Base-by-base conservation (phyloP, 129 eudicot genomes). In the Glebionis coronaria region DNA sequence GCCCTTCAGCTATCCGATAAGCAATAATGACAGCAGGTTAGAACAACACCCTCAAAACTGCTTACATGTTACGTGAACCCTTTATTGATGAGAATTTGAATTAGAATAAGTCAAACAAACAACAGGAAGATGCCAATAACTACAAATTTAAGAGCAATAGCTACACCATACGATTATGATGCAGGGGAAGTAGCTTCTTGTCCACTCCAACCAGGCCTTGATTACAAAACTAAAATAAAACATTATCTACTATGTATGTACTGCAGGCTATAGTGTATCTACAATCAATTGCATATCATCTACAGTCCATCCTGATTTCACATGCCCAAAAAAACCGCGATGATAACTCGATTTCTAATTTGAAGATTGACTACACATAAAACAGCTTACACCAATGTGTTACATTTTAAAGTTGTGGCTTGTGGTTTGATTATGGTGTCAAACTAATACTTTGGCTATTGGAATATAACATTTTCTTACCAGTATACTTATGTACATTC, bases 21-120 rank as follows among this genome's bases (percentile, higher is more conserved):
- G 96, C 98, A 64, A 80, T 91, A 68, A 91, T 88, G 96, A 91
- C 96, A 54, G 75, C 96, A 80, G 98, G 96, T 85, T 63, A 40
- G 25, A 44, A 57, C 42, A 35, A 35, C 42, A 35, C 42, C 7
- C 9, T 35, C 42, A 35, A 35, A 35, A 9, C 42, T 35, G n/a
- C 42, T 35, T 35, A 35, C 42, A 6, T 35, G 9, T 35, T 35
- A 35, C 2, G 9, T 12, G 13, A 63, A 44, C 56, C 9, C 23
- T 10, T 3, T 56, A 44, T 3, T 71, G 8, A 40, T 7, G 12
- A 9, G 38, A 16, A 13, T 71, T 74, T 56, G 45, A 72, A 65
- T 20, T 65, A 9, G 95, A 91, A 96, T 95, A 53, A 76, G 78
- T 56, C 94, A 76, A 74, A 85, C 82, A 9, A 82, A 84, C 82